Base-by-base conservation (phyloP, 2,329 filamentous ascomycete species). In the Fusarium dlaminii region DNA sequence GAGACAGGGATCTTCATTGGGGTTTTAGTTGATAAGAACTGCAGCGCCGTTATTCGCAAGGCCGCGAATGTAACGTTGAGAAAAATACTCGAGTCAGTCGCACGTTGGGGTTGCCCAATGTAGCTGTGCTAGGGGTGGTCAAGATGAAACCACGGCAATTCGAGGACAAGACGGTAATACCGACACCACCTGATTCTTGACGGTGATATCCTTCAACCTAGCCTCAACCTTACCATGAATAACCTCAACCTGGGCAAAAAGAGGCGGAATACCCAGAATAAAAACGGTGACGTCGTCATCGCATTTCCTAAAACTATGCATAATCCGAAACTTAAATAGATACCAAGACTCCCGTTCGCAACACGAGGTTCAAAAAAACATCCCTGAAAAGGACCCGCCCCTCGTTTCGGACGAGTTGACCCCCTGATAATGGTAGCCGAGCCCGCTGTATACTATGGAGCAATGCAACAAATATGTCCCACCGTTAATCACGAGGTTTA, bases 401-500 rank as follows among this genome's bases (percentile, higher is more conserved):
- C 27, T 18, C 49, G 65, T 67, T 67, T 67, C 63, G 39, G 39
- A 48, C 56, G n/a, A 27, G 65, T 57, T 36, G 30, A 34, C 49
- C 55, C 52, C 46, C 63, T 52, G 20, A n/a, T 39, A 46, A 66
- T 37, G 62, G 40, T 3, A 49, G 22, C n/a, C 22, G 8, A 34
- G 24, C 63, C 65, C 65, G 52, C 65, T 40, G 40, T 60, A 56
- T 61, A 40, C 51, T 52, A 40, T 67, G 65, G 65, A 43, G 63
- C 20, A 66, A 46, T 61, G 48, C n/a, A 57, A 56, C 58, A 6
- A 36, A 42, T n/a, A 56, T 40, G 37, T 34, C 58, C 58, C 58
- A 61, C 37, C 4, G 37, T 24, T 61, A 55, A 55, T 61, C 48
- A 42, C 36, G 58, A 61, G n/a, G 34, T 17, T 27, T 27, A 18